These are phyloP conservation scores for Pseudoturritis turrita DNA, from an alignment of 345 rosid genomes.

Conservation along the genomic window DNA sequence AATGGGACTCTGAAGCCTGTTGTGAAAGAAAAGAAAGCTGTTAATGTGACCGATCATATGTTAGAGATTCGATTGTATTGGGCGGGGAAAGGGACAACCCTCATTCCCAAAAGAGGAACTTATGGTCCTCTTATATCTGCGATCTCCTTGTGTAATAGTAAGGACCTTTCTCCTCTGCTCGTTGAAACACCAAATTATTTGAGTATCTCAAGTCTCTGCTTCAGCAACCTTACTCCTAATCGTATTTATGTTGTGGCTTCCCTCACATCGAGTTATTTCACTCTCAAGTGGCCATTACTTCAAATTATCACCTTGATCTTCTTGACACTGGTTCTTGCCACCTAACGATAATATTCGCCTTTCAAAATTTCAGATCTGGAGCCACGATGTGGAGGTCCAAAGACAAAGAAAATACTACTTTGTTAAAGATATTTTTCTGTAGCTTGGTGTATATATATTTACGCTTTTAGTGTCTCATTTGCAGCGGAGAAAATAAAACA, in stretches of 20 bases:
- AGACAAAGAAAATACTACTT: not conserved
- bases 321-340: no score
- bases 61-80: slow-evolving; percentile 53
- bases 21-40: not conserved
- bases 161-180: not conserved
- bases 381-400: not conserved
- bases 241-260: not conserved
- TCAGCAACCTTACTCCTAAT: not conserved
- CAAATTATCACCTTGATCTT: not conserved
- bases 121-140: slow-evolving; percentile 71
- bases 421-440: not conserved
- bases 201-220: not conserved
- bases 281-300: not conserved
- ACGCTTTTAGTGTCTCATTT: not conserved
- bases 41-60: slow-evolving; percentile 26
- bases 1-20: slow-evolving; percentile 32
- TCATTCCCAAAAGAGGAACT: slow-evolving; percentile 39
- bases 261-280: not conserved
- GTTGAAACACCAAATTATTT: no score
- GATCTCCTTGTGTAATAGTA: slow-evolving; percentile 43
- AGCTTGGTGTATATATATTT: not conserved
- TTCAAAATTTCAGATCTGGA: not conserved
- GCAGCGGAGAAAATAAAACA: not conserved
- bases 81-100: slow-evolving; percentile 49
- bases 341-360: not conserved